Conservation (phyloP, 768 basidiomycete genomes). For the Russula brevipes region DNA sequence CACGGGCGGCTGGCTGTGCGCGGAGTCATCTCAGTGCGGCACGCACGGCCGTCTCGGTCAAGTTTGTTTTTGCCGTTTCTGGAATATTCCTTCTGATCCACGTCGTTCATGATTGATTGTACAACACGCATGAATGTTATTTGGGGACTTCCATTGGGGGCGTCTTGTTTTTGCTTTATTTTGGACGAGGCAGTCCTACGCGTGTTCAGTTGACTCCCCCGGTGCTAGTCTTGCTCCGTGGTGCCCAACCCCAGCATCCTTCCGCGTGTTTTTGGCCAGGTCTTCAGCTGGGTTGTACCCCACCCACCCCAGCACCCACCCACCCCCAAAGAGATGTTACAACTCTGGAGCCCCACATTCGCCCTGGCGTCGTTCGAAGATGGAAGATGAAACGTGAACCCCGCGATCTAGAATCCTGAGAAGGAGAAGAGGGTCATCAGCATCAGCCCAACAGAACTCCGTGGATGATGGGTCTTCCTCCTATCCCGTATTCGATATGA, state of each 20-base stretch:
- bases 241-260: too few relatives aligned
- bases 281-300: neutral
- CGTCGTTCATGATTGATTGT: neutral
- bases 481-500: neutral
- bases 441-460: neutral
- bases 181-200: too few relatives aligned
- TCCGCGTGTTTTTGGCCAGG: too few relatives aligned
- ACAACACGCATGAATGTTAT: neutral
- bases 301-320: neutral
- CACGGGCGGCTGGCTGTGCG: conserved; percentile 6
- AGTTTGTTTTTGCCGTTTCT: neutral
- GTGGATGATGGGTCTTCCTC: neutral
- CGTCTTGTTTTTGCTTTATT: neutral
- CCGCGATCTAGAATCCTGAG: neutral
- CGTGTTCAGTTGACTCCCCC: too few relatives aligned
- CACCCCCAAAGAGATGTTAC: neutral
- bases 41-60: neutral
- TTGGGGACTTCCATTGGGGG: neutral
- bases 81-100: neutral
- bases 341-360: neutral
- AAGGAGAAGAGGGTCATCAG: neutral
- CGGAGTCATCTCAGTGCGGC: neutral
- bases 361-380: neutral
- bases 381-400: neutral
- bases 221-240: too few relatives aligned